Base-by-base conservation (phyloP, 495 filamentous ascomycete species). In the Penicillium crystallinum region DNA sequence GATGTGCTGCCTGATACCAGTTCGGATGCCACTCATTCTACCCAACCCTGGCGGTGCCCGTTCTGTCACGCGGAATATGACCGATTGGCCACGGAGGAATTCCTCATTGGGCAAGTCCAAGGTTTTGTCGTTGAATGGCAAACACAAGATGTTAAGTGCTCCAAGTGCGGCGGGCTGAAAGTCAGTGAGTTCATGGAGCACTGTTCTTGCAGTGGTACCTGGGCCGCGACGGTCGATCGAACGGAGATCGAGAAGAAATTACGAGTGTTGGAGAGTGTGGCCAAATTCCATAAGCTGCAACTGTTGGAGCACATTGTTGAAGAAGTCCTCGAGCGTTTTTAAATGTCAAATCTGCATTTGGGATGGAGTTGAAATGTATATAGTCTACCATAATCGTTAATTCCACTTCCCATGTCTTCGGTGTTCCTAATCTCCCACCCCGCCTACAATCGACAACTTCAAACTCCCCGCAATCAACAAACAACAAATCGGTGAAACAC, bases 101-200 rank as follows among this genome's bases (percentile, higher is more conserved):
- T 81, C 53, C 72, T 97, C 56, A 82, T 98, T 47, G 82, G 79
- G 0, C 80, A 87, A 35, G 82, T 96, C 33, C 83, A 96, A 57
- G 81, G 78, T 38, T 64, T 86, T 55, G 76, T 91, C 8, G 81
- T 86, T 27, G 82, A 85, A 62, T 97, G 95, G 89, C 80, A 81
- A 51, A 87, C 83, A 19, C 93, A 97, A 76, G 93, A 98, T 67
- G 70, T 97, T 39, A 90, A 90, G 65, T 98, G 93, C 55, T 68
- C 66, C 40, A 81, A 80, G 52, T 81, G 77, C 56, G 64, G 62
- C 34, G 60, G 49, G 9, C 63, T 79, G 6, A 77, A 90, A 67
- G 77, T 87, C 35, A 97, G 93, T 72, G 93, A 96, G 59, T 95
- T 97, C 64, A 87, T 91, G 84, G 93, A 97, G 69, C 92, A 97